Conservation (phyloP, 139 green algal species). For the Chlorella sp. region DNA sequence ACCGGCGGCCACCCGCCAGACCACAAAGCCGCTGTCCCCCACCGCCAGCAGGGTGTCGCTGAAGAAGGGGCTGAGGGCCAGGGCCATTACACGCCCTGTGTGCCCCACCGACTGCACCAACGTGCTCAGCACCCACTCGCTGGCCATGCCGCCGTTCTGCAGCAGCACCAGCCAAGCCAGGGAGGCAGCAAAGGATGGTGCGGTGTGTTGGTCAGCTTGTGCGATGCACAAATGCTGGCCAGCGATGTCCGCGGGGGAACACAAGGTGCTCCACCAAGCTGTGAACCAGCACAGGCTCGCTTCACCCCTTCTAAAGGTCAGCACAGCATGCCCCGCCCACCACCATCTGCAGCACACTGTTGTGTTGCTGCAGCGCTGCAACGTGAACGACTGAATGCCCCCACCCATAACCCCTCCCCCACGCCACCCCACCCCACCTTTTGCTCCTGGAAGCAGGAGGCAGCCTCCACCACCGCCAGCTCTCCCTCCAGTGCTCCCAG, state of each 20-base stretch:
- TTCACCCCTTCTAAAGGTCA: too few relatives aligned
- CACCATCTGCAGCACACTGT: too few relatives aligned
- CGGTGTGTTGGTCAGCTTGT: neutral
- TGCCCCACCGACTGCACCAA: slow-evolving; percentile 58
- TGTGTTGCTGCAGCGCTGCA: too few relatives aligned
- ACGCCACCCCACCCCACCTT: neutral
- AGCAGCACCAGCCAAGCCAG: neutral
- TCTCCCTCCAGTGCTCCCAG: slow-evolving; percentile 74
- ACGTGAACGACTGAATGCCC: neutral
- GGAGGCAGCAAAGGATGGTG: neutral
- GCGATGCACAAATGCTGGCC: neutral
- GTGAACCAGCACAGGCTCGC: too few relatives aligned
- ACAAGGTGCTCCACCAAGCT: too few relatives aligned
- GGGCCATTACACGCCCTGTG: slow-evolving; percentile 58
- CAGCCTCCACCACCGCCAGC: slow-evolving; percentile 59
- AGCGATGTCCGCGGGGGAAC: too few relatives aligned
- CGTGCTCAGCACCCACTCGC: slow-evolving; percentile 7
- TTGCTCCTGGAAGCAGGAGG: slow-evolving; percentile 19
- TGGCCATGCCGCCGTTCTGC: neutral
- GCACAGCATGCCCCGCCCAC: neutral
- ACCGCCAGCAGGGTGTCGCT: slow-evolving; percentile 80
- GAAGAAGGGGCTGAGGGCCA: slow-evolving; percentile 87
- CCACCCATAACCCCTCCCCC: neutral
- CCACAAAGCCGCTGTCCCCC: slow-evolving; percentile 79
- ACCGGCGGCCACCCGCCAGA: slow-evolving; percentile 63